Conservation (phyloP, 2,329 filamentous ascomycete genomes). For the Rhynchosporium agropyri region DNA sequence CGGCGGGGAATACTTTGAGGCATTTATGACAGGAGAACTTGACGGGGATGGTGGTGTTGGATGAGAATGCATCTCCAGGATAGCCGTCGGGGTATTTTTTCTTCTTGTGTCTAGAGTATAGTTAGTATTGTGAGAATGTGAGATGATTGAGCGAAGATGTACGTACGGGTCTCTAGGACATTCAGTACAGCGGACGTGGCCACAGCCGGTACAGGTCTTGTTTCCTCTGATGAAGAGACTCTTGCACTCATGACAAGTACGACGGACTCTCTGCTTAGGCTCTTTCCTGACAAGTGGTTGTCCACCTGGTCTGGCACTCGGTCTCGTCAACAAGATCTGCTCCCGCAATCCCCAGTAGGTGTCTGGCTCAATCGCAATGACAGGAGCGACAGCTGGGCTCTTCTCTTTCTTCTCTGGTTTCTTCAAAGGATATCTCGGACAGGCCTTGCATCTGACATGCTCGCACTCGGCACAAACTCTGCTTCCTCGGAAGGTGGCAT, state of each 20-base stretch:
- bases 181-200: slow-evolving; percentile 75
- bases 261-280: slow-evolving; percentile 71
- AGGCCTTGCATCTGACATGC: slow-evolving; percentile 80
- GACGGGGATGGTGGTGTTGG: slow-evolving; percentile 46
- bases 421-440: slow-evolving; percentile 66
- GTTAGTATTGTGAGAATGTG: slow-evolving; percentile 23
- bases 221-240: slow-evolving; percentile 59
- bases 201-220: slow-evolving; percentile 69
- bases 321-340: slow-evolving; percentile 60
- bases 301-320: slow-evolving; percentile 62
- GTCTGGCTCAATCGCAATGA: slow-evolving; percentile 37
- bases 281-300: slow-evolving; percentile 74
- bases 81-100: slow-evolving; percentile 72
- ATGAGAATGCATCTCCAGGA: slow-evolving; percentile 56
- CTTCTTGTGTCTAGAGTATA: slow-evolving; percentile 58
- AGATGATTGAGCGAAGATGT: background rate
- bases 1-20: slow-evolving; percentile 56
- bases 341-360: slow-evolving; percentile 42
- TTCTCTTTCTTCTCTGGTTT: slow-evolving; percentile 57
- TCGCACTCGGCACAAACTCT: slow-evolving; percentile 77
- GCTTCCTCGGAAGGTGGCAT: slow-evolving; percentile 70
- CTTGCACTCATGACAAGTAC: slow-evolving; percentile 75
- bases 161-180: slow-evolving; percentile 81
- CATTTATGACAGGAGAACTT: slow-evolving; percentile 66
- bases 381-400: slow-evolving; percentile 45